Evolutionary conservation across 2,329 filamentous ascomycete species (phyloP).

Genomic region (Capronia coronata): DNA sequence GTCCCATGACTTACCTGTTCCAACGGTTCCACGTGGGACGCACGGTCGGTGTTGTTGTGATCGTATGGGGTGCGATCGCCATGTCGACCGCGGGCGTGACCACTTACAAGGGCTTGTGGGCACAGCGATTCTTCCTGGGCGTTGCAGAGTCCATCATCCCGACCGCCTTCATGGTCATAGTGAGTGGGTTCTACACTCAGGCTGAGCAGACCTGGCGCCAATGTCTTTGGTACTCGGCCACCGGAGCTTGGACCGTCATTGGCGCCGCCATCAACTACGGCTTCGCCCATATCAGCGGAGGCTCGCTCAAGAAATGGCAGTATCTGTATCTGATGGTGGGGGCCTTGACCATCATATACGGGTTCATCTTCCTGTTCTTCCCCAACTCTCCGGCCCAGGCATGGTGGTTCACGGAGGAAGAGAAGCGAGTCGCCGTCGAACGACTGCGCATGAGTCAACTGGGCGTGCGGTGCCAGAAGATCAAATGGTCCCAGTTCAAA

Average conservation of each 20-base stretch:
- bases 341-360: constrained; percentile 57
- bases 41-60: constrained; percentile 57
- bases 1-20: constrained; percentile 64
- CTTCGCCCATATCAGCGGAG: constrained; percentile 56
- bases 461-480: constrained; percentile 54
- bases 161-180: constrained; percentile 60
- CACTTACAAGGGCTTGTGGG: constrained; percentile 57
- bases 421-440: constrained; percentile 60
- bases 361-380: constrained; percentile 57
- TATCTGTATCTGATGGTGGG: constrained; percentile 65
- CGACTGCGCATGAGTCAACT: constrained; percentile 57
- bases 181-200: constrained; percentile 59
- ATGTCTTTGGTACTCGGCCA: constrained; percentile 60
- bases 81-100: constrained; percentile 63
- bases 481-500: constrained; percentile 54
- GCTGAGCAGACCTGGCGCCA: constrained; percentile 58
- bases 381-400: constrained; percentile 61
- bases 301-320: constrained; percentile 57
- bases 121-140: constrained; percentile 58
- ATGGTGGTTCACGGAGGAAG: constrained; percentile 60
- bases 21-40: constrained; percentile 62
- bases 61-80: constrained; percentile 62
- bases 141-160: constrained; percentile 60
- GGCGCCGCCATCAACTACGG: constrained; percentile 61
- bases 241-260: constrained; percentile 54